Base-by-base conservation (phyloP, 2,329 filamentous ascomycete genomes). In the Malbranchea cinnamomea region DNA sequence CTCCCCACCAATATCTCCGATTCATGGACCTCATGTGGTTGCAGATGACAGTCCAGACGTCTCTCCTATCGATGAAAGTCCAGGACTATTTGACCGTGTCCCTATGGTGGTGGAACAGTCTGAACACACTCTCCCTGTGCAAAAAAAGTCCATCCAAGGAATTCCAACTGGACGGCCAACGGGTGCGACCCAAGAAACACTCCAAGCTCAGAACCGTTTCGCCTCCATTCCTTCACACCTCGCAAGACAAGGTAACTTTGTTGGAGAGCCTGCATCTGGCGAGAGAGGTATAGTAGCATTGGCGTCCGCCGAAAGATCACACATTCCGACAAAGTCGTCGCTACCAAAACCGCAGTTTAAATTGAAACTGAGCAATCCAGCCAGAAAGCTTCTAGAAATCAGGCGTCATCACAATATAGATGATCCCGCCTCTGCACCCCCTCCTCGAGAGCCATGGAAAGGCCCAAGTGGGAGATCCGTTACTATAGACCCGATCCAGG, bases 401-500 rank as follows among this genome's bases (percentile, higher is more conserved):
- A 46, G 49, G 39, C 45, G 41, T 28, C 46, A 43, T 26, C 41
- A 52, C 45, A 38, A 58, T 45, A 8, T 56, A 45, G 13, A 51
- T 50, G 40, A 43, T 56, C 37, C 53, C 59, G 31, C 59, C 64
- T 15, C 58, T 46, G 30, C 63, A 13, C 71, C 73, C 4, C 63
- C 40, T 22, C 34, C 46, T 25, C 52, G 53, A 24, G 55, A 60
- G 31, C 59, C 73, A 34, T 84, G 79, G 79, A 75, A 74, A 43
- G 78, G 78, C 11, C 71, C 73, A 21, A 82, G 74, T 47, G 79
- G 79, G 16, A 69, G 78, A 39, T 65, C 65, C 23, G 60, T 68
- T 20, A 62, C 81, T 33, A 66, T 79, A 19, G 64, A 66, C 25
- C 73, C 77, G 3, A 65, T 81, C 21, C 65, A 61, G 44, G 74